Evolutionary conservation across 768 basidiomycete species (phyloP), one percentile per base, ranked within the genome.

Genomic region (Pleurotus tuoliensis): DNA sequence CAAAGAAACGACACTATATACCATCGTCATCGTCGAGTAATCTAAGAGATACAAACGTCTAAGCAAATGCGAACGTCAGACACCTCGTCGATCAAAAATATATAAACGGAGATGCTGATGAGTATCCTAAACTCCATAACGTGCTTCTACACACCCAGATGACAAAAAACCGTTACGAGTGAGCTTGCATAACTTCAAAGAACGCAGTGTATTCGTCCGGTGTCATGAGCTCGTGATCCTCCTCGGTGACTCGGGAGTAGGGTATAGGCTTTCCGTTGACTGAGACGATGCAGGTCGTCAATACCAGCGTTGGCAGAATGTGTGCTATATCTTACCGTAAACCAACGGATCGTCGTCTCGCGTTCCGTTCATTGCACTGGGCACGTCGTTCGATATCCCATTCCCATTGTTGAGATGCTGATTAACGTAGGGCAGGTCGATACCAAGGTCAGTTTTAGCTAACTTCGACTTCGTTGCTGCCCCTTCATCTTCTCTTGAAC

Each of bases 161-260:
- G 24, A 25, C 24, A 5, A 4, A 11, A 34, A 34, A 34, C 30
- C 30, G 4, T 51, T 67, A 76, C 57, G 72, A 71, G 50, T 69
- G 76, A 51, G 78, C 74, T 69, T 83, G 82, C 66, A 85, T 75
- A 58, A 91, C 75, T 62, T 89, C 83, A 66, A 86, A 92, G 71
- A 82, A 93, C 34, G 83, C 83, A 27, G 86, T 84, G 66, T 96
- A 96, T 70, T 97, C 94, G 56, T 95, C 94, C 1, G 91, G 87
- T 3, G 91, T 92, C 94, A 97, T 97, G 62, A 86, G 66, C 47
- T 94, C 94, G 64, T 94, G 88, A 66, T 95, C 88, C 61, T 94
- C 95, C 63, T 97, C 94, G 2, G 91, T 95, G 43, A 98, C 83
- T 59, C 87, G 77, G 3, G 86, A 90, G 63, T 90, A 88, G 5